Base-by-base conservation (phyloP, 2,329 filamentous ascomycete genomes). In the Colletotrichum cereale region DNA sequence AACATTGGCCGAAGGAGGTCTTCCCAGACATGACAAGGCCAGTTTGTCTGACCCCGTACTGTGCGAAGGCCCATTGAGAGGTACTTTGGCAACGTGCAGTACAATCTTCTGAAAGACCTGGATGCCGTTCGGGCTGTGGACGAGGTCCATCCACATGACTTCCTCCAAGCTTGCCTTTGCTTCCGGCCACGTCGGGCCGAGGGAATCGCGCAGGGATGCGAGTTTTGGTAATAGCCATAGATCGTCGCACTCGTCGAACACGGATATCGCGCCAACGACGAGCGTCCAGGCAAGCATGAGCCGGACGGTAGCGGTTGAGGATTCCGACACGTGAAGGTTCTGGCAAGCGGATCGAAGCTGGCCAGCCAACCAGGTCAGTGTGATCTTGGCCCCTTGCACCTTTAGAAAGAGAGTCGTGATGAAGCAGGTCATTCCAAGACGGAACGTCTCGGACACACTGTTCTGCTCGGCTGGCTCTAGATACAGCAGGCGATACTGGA, bases 371-470 rank as follows among this genome's bases (percentile, higher is more conserved):
- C 56, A 40, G 0, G 62, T 44, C 2, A 76, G 77, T 6, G 66
- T 67, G 2, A 78, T 48, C 47, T 50, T 62, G 14, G 24, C 10
- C 74, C 77, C 1, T 62, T 56, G 7, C 0, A 76, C 66, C 7
- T 77, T 73, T 0, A 79, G 66, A 38, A 79, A 79, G 2, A 79
- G 73, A 0, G 77, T 77, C 0, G 79, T 75, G 38, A 78, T 73
- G 40, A 76, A 80, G 2, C 78, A 75, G 1, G 80, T 62, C n/a
- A 81, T 77, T 7, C 76, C 79, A 0, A 80, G 60, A 0, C 77
- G 75, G 16, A 77, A 52, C 24, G 24, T 24, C 24, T 66, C 70
- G 26, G 61, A 24, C 31, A 72, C 5, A 2, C n/a, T 5, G 36
- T 24, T 18, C 11, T 57, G 31, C 14, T 24, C 16, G 24, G 26